phyloP scores from a whole-genome alignment of 805 yeast genomes.

The Phaffomyces antillensis region DNA sequence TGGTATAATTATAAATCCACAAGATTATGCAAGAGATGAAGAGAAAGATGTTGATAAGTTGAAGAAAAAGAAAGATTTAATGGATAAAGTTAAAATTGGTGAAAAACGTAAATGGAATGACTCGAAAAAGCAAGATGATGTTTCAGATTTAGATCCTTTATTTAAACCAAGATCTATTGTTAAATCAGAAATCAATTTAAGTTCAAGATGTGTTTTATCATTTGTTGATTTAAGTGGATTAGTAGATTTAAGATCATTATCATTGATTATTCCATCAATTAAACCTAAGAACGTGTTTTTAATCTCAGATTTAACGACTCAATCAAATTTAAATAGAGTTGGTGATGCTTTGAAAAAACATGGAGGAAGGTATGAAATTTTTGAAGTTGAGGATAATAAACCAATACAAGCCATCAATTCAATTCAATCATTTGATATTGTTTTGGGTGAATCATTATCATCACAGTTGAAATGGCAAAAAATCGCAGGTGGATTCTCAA shows the following conservation, averaged over 20 bases:
- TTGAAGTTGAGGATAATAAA: slow-evolving; percentile 29
- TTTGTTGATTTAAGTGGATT: slow-evolving; percentile 78
- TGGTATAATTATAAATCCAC: slow-evolving; percentile 67
- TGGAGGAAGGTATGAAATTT: slow-evolving; percentile 26
- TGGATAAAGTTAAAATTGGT: slow-evolving; percentile 23
- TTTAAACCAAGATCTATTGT: slow-evolving; percentile 44
- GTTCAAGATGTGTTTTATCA: slow-evolving; percentile 62
- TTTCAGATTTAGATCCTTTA: slow-evolving; percentile 42
- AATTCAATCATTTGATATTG: slow-evolving; percentile 50
- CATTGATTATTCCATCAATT: slow-evolving; percentile 67
- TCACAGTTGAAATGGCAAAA: slow-evolving; percentile 74
- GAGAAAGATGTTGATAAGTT: slow-evolving; percentile 31
- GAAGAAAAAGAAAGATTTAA: slow-evolving; percentile 20
- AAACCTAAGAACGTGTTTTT: slow-evolving; percentile 71
- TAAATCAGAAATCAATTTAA: slow-evolving; percentile 27
- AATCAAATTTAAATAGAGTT: slow-evolving; percentile 9
- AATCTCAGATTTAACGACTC: slow-evolving; percentile 36
- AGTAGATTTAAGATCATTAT: slow-evolving; percentile 76
- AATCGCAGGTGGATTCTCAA: slow-evolving; percentile 70
- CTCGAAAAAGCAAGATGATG: slow-evolving; percentile 43
- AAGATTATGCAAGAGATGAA: slow-evolving; percentile 52
- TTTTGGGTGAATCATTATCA: slow-evolving; percentile 58
- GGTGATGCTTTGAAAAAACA: slow-evolving; percentile 17
- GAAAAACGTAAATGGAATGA: slow-evolving; percentile 31
- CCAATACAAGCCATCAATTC: slow-evolving; percentile 46